Base-by-base conservation (phyloP, 257 asterid species). In the Rauvolfia tetraphylla region DNA sequence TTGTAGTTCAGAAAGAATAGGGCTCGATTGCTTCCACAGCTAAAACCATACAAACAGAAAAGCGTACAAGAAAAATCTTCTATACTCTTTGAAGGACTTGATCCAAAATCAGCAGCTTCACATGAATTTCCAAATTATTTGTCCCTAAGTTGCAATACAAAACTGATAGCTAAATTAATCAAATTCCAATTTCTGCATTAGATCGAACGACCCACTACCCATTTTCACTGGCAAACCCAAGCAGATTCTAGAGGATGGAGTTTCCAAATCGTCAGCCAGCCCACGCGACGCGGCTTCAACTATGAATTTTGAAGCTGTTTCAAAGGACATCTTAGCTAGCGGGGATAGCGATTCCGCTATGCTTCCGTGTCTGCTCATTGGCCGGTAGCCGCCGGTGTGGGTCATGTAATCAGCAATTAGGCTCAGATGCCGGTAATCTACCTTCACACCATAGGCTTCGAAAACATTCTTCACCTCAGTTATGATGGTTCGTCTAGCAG, bases 301-400 rank as follows among this genome's bases (percentile, higher is more conserved):
- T 6, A 95, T 91, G 80, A 91, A 95, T 86, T 91, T 95, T 0
- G 97, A 84, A 17, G 99, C 96, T 0, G 97, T 95, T 84, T 95
- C 99, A 33, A 87, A 95, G 1, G 99, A 85, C 97, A 95, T 95
- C 85, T 95, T 93, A 17, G 91, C 81, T 42, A 91, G 90, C 0
- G 98, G 98, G 0, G 98, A 93, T 53, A 87, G 10, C 5, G 97
- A 91, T 77, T 95, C 93, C 0, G 94, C 81, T 66, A 95, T 90
- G 61, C 96, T 76, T 53, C 99, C 99, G 3, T 88, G 90, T 73
- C 99, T 84, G 80, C 96, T 95, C 99, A 95, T 93, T 0, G 98
- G 84, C 51, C 89, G 83, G 70, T 91, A 95, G 10, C 96, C 96
- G 31, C 99, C 99, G 0, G 90, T 63, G 63, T 93, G 97, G 1